phyloP scores from a whole-genome alignment of 2,329 filamentous ascomycete species.

The Didymella pomorum region DNA sequence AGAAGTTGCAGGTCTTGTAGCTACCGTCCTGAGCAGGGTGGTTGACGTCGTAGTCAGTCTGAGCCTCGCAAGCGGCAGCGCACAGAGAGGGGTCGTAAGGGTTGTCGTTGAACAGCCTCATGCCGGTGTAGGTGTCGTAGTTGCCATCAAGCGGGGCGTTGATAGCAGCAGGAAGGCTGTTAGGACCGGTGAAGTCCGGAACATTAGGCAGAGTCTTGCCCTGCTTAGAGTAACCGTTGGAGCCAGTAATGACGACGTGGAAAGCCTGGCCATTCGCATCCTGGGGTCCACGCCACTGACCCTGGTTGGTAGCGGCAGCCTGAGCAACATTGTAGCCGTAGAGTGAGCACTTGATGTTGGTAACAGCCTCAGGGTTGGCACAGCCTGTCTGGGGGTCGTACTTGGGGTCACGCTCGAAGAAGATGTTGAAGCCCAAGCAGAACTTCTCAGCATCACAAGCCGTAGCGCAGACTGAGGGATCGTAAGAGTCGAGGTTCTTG shows the following conservation, averaged over 20 bases:
- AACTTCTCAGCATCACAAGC: slow-evolving; percentile 37
- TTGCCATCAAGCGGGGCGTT: slow-evolving; percentile 31
- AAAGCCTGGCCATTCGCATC: slow-evolving; percentile 26
- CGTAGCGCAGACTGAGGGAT: slow-evolving; percentile 25
- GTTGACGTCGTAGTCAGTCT: slow-evolving; percentile 48
- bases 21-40: slow-evolving; percentile 34
- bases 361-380: slow-evolving; percentile 30
- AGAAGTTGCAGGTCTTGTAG: slow-evolving; percentile 51
- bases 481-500: slow-evolving; percentile 35
- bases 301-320: slow-evolving; percentile 32
- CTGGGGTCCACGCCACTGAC: slow-evolving; percentile 31
- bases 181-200: slow-evolving; percentile 29
- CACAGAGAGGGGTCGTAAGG: slow-evolving; percentile 43
- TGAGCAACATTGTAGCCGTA: slow-evolving; percentile 38
- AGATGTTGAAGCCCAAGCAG: slow-evolving; percentile 44
- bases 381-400: slow-evolving; percentile 26
- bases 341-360: slow-evolving; percentile 41
- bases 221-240: slow-evolving; percentile 42
- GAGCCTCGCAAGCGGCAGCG: slow-evolving; percentile 46
- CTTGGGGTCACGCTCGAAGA: slow-evolving; percentile 39
- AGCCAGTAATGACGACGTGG: slow-evolving; percentile 39
- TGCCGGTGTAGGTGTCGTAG: slow-evolving; percentile 39
- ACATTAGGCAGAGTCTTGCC: slow-evolving; percentile 18
- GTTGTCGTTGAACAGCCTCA: slow-evolving; percentile 40
- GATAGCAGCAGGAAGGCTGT: slow-evolving; percentile 34